Conservation (phyloP, 2,329 filamentous ascomycete species). For the Xylariaceae sp. region DNA sequence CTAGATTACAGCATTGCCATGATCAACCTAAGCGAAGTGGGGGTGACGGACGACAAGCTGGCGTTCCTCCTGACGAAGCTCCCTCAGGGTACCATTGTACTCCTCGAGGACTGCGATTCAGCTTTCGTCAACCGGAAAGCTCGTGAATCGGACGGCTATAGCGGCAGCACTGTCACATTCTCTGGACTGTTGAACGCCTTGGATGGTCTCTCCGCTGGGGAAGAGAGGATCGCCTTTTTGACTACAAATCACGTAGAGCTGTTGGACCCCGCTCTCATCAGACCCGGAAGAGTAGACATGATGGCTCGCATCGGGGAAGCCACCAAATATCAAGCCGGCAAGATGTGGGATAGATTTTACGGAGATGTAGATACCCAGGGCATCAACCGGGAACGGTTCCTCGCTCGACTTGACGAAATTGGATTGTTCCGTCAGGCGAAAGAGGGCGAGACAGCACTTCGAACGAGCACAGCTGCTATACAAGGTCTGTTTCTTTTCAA, state of each 20-base stretch:
- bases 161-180: slow-evolving; percentile 86
- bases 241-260: slow-evolving; percentile 93
- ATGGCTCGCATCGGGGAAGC: slow-evolving; percentile 86
- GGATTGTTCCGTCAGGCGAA: slow-evolving; percentile 61
- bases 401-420: slow-evolving; percentile 64
- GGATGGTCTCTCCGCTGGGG: slow-evolving; percentile 90
- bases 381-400: slow-evolving; percentile 61
- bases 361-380: slow-evolving; percentile 69
- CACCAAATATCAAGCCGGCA: slow-evolving; percentile 74
- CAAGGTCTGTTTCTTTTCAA: slow-evolving; percentile 95
- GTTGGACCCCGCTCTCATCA: slow-evolving; percentile 81
- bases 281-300: slow-evolving; percentile 91
- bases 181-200: slow-evolving; percentile 82
- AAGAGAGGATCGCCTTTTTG: slow-evolving; percentile 88
- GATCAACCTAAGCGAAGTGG: slow-evolving; percentile 84
- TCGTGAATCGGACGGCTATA: slow-evolving; percentile 76
- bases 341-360: slow-evolving; percentile 96
- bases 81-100: slow-evolving; percentile 73
- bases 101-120: slow-evolving; percentile 88
- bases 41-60: slow-evolving; percentile 84
- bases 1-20: slow-evolving; percentile 90
- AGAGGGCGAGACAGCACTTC: slow-evolving; percentile 38
- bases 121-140: slow-evolving; percentile 81
- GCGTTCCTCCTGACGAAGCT: slow-evolving; percentile 83
- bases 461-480: slow-evolving; percentile 82